Percentiles rank a stretch among this genome's conserved stretches.
Evolutionary conservation across 768 basidiomycete species (phyloP).

Genomic region (Suillus subaureus): DNA sequence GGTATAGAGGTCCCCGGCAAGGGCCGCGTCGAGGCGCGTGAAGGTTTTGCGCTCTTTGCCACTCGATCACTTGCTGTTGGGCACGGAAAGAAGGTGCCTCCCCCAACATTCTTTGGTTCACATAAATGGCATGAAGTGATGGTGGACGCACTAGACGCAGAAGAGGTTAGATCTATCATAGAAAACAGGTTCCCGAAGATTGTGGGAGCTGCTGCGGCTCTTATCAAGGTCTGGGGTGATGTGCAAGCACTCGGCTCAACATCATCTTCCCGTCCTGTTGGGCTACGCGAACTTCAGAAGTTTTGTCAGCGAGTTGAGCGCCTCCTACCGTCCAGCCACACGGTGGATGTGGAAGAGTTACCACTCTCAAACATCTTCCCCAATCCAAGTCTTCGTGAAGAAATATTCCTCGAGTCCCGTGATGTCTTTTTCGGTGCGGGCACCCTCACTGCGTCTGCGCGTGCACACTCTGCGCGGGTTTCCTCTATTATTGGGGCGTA

Average conservation of each 20-base stretch:
- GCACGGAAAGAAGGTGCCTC: conserved; percentile 48
- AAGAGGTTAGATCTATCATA: conserved; percentile 75
- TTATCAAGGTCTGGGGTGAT: conserved; percentile 72
- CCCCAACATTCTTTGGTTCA: conserved; percentile 78
- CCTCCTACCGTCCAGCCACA: conserved; percentile 54
- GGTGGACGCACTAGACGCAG: conserved; percentile 57
- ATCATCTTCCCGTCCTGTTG: conserved; percentile 60
- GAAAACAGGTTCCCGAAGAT: conserved; percentile 66
- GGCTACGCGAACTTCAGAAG: conserved; percentile 80
- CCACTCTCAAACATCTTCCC: conserved; percentile 48
- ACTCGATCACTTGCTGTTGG: conserved; percentile 71
- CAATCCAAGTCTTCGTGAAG: conserved; percentile 80
- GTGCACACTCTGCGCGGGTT: conserved; percentile 50
- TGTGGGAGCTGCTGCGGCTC: conserved; percentile 47
- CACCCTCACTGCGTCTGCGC: conserved; percentile 52
- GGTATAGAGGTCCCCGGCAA: conserved; percentile 73
- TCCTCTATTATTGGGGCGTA: conserved; percentile 57
- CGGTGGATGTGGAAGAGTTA: conserved; percentile 46
- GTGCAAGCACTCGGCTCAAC: conserved; percentile 54
- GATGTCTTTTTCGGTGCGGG: conserved; percentile 91
- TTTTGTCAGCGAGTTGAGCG: conserved; percentile 75
- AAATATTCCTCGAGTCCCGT: conserved; percentile 83
- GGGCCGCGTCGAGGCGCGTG: conserved; percentile 72
- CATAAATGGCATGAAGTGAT: conserved; percentile 81
- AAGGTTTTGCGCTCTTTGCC: conserved; percentile 85